Conservation (phyloP, 305 asterid genomes). For the Fraxinus greggii region DNA sequence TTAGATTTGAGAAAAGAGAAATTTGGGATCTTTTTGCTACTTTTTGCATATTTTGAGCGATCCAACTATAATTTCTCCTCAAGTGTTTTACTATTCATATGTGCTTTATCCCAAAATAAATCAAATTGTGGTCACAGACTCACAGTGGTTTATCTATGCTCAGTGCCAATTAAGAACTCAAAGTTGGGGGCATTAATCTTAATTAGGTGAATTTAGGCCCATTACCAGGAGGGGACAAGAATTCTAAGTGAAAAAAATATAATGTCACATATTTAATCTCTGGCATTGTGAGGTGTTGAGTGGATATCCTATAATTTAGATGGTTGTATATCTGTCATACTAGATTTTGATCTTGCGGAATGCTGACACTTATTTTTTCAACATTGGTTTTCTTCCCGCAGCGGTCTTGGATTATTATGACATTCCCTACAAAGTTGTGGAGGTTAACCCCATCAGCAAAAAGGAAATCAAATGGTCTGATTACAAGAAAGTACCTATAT, state of each 20-base stretch:
- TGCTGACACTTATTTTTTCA: neutral
- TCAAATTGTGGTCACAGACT: neutral
- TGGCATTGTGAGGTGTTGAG: neutral
- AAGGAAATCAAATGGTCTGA: constrained; percentile 93
- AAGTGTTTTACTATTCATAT: neutral
- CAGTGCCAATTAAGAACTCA: neutral
- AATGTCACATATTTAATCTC: neutral
- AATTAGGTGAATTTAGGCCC: neutral
- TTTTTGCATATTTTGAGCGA: neutral
- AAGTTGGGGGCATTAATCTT: neutral
- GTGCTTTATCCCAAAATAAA: neutral
- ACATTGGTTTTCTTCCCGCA: constrained; percentile 32
- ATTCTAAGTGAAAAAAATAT: neutral
- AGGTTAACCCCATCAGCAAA: constrained; percentile 93
- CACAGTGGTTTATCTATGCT: neutral
- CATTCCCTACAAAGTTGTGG: constrained; percentile 80
- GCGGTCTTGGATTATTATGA: constrained; percentile 63
- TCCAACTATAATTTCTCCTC: neutral
- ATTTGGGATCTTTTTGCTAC: neutral
- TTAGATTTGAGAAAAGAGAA: neutral
- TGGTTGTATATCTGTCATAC: neutral
- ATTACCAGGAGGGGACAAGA: neutral
- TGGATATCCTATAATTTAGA: neutral
- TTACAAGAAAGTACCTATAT: constrained; percentile 92
- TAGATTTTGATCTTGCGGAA: neutral